Evolutionary conservation across 2,329 filamentous ascomycete species (phyloP), one percentile per base, ranked within the genome.

Genomic region (Aspergillus caelatus): DNA sequence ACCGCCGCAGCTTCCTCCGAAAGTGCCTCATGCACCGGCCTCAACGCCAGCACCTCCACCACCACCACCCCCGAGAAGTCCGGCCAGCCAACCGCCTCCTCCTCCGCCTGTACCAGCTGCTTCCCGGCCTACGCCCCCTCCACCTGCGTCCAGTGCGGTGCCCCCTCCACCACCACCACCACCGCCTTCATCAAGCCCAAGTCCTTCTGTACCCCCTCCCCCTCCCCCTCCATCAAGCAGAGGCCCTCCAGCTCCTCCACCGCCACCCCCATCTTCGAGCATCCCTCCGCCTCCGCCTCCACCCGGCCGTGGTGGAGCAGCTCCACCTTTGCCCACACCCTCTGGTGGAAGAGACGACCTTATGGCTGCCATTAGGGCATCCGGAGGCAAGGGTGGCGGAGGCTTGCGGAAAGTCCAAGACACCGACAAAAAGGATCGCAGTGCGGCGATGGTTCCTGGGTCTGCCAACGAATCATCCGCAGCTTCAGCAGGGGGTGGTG

Each of bases 381-480:
- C 84, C 78, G 80, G 88, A 83, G 79, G 88, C 79, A 65, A 86
- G 80, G 74, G 78, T 36, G 77, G 76, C 48, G 77, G 76, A 57
- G 80, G 78, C 3, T 70, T 84, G 34, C 78, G 80, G 52, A 83
- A 80, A 66, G 82, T 84, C 62, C 78, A 72, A 53, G 80, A 79
- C 30, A 68, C 73, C 1, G 81, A 83, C 14, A 84, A 81, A 70
- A 76, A 75, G 62, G 82, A 84, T 67, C 75, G 82, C 62, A 83
- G 80, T 65, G 74, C 69, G 46, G 82, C 81, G 10, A 61, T 72
- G 56, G 79, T 83, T 32, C 81, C 79, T 60, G 73, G 81, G 73
- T 54, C 78, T 79, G 63, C 89, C 86, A 70, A 82, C 83, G 67
- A 90, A 87, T 60, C 79, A 92, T 74, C 81, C 91, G 68, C 86